Base-by-base conservation (phyloP, 2,329 filamentous ascomycete genomes). In the Botrytis hyacinthi region DNA sequence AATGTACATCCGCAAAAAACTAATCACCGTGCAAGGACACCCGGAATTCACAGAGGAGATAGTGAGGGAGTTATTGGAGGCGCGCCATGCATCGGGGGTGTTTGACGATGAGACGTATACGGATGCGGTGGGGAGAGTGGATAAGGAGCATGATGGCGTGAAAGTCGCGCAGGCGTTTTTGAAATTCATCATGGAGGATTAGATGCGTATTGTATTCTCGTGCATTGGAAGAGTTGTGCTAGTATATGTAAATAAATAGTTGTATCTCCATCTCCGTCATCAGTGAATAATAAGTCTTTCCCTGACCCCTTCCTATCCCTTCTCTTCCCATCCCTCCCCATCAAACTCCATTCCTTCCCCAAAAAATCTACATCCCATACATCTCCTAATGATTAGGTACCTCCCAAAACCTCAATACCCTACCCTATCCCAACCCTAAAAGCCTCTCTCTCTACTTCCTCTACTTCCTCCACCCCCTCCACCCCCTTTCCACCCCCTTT, bases 1-100 rank as follows among this genome's bases (percentile, higher is more conserved):
- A 75, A 93, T 97, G 88, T 92, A 96, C 80, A 82, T 86, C 32
- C 88, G 90, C 14, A 84, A 86, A 60, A 86, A 87, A 51, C 84
- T 93, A 74, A 90, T 97, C 75, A 91, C 93, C 0, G 88, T 97
- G 1, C 94, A 97, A 84, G 94, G 93, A 9, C 94, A 97, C 81
- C 94, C 94, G 0, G 94, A 97, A 82, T 96, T 95, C 81, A 92
- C 87, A 6, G 85, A 86, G 74, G 87, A 89, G 26, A 94, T 97
- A 76, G 88, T 94, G 78, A 84, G 83, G 29, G 91, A 93, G 81
- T 83, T 97, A 54, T 82, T 95, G 72, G 85, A 87, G 74, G 83
- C 87, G 74, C 87, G 94, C 73, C 88, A 92, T 79, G 84, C 85
- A 42, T 84, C 84, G 66, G 93, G 93, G 1, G 85, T 96, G 35